Conservation (phyloP, 345 rosid genomes). For the Arabis alpina region DNA sequence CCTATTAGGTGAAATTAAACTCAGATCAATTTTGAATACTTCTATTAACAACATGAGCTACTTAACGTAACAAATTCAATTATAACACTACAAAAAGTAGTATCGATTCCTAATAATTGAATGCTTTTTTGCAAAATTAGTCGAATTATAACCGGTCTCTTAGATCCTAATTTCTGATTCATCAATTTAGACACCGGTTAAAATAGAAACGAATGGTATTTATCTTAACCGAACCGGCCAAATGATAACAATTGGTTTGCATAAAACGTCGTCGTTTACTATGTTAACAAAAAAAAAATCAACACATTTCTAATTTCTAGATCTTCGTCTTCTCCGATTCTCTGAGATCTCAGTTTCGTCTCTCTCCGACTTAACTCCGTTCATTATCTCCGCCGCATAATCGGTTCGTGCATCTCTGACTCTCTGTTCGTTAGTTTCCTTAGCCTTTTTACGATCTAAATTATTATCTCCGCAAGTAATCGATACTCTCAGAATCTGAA, state of each 20-base stretch:
- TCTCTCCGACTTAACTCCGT: not conserved
- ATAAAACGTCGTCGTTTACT: not conserved
- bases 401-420: not conserved
- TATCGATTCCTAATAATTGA: too few species aligned
- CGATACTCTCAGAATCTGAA: not conserved
- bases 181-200: slow-evolving; percentile 1
- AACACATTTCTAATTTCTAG: not conserved
- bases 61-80: not conserved
- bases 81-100: not conserved
- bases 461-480: not conserved
- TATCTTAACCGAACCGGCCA: too few species aligned
- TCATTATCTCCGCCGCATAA: not conserved
- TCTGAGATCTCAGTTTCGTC: not conserved
- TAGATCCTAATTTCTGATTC: not conserved
- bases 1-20: too few species aligned
- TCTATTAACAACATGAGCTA: not conserved
- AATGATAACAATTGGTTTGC: not conserved
- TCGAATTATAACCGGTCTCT: not conserved
- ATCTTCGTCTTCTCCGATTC: not conserved
- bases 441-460: not conserved
- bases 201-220: too few species aligned
- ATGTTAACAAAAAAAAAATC: not conserved
- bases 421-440: not conserved
- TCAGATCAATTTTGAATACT: not conserved
- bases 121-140: too few species aligned